Base-by-base conservation (phyloP, 495 filamentous ascomycete genomes). In the Aspergillus olivimuriae region DNA sequence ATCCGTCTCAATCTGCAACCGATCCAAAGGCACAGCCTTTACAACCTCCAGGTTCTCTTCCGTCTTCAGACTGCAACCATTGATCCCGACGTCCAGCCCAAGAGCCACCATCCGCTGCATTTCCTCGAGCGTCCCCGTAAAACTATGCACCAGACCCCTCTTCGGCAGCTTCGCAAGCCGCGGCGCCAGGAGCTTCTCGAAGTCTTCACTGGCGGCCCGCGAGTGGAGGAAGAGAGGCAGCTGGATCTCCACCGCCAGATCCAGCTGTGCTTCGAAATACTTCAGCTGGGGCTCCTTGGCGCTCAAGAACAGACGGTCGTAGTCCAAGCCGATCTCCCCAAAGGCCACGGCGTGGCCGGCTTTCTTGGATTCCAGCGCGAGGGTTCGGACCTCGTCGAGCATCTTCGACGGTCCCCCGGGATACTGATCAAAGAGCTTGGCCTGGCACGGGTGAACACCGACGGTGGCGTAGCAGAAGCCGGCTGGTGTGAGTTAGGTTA, bases 321-420 rank as follows among this genome's bases (percentile, higher is more conserved):
- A 98, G 65, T 98, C 92, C 1, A 98, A 79, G 7, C 92, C 92
- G 43, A 98, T 88, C 58, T 98, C 92, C 32, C 92, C 92, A 58
- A 96, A 94, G 16, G 92, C 94, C 10, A 87, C 82, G 15, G 74
- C 72, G 20, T 73, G 73, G 34, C 73, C 78, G 20, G 62, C 55
- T 35, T 61, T 53, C 52, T 61, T 72, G 6, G 65, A 69, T 23
- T 62, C 58, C 4, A 59, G 50, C 7, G 75, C 78, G 19, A 95
- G 68, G 6, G 63, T 58, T 26, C 70, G 64, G 9, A 96, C 73
- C 39, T 81, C 73, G 2, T 72, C 39, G 19, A 91, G 72, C 58
- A 84, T 56, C 63, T 68, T 74, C 38, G 60, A 65, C 47, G 75
- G 73, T 39, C 70, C 80, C 34, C 60, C 66, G 16, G 73, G 73